Percentiles rank a stretch among this genome's conserved stretches.
These are phyloP conservation scores for Ricinus communis DNA, from an alignment of 345 rosid genomes.

Conservation along the genomic window DNA sequence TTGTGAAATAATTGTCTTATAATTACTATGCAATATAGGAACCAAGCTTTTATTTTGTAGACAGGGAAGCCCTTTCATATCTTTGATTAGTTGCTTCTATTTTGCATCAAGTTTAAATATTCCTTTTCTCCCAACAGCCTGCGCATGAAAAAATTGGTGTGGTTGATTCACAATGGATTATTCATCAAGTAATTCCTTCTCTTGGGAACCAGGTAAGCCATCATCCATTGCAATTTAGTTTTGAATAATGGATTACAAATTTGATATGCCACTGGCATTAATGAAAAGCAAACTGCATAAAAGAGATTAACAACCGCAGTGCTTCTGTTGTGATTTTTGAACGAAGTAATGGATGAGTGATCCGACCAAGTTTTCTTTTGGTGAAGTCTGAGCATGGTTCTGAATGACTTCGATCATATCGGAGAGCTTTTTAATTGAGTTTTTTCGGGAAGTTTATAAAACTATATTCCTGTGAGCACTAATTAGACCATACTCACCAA, in stretches of 20 bases:
- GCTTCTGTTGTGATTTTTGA: neutral
- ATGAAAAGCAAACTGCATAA: neutral
- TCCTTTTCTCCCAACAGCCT: slow-evolving; percentile 53
- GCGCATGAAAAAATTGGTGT: slow-evolving; percentile 95
- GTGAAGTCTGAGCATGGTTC: neutral
- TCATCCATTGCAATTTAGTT: neutral
- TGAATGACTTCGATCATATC: no score
- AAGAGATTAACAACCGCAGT: neutral
- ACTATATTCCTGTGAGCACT: no score
- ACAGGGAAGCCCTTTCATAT: neutral
- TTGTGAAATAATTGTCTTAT: neutral
- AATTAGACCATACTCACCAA: neutral
- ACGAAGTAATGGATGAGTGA: neutral
- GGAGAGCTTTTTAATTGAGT: neutral
- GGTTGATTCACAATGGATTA: slow-evolving; percentile 95
- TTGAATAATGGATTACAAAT: neutral
- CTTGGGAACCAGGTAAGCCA: slow-evolving; percentile 75
- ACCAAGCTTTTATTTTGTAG: slow-evolving; percentile 10
- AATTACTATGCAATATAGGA: neutral
- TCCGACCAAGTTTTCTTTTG: neutral
- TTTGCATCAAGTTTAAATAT: neutral
- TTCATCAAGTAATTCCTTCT: slow-evolving; percentile 91
- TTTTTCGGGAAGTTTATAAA: neutral
- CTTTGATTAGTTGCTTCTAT: neutral
- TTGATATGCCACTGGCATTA: neutral